Base-by-base conservation (phyloP, 768 basidiomycete genomes). In the Serendipita sp. region DNA sequence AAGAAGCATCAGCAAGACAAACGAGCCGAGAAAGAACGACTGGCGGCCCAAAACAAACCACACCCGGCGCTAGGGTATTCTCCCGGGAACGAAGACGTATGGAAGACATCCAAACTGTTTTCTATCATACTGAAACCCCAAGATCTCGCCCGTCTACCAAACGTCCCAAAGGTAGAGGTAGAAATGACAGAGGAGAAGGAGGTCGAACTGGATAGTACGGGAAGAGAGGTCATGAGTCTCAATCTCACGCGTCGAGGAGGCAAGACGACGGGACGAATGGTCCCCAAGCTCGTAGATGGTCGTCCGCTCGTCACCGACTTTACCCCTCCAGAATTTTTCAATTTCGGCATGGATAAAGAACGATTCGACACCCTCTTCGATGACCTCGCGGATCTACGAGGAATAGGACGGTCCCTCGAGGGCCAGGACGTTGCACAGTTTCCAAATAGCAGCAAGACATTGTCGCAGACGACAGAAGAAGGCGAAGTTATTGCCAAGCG, bases 41-140 rank as follows among this genome's bases (percentile, higher is more conserved):
- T 70, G 58, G 77, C 74, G 24, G 74, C 73, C 46, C 77, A 70
- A 35, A 78, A 72, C 64, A 77, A 75, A 53, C 80, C 86, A 15
- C 85, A 88, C 69, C 83, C 88, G 65, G 80, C 94, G 15, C 81
- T 92, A 3, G 93, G 93, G 11, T 83, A 83, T 15, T 78, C 83
- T 46, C 77, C 81, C 3, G 80, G 80, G 66, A 81, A 88, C 64
- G 83, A 86, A 64, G 70, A 76, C 64, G 83, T 83, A 71, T 94
- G 92, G 89, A 69, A 72, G 45, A 75, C 77, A 30, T 83, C 83
- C 72, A 80, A 84, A 73, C 83, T 94, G 53, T 82, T 83, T 47
- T 79, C 79, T 68, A 73, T 82, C 65, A 75, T 89, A 69, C 76
- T 90, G 63, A 77, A 83, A 65, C 77, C 81, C 48, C 75, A 80